phyloP scores from a whole-genome alignment of 2,329 filamentous ascomycete species.

The Trichoderma hamatum region DNA sequence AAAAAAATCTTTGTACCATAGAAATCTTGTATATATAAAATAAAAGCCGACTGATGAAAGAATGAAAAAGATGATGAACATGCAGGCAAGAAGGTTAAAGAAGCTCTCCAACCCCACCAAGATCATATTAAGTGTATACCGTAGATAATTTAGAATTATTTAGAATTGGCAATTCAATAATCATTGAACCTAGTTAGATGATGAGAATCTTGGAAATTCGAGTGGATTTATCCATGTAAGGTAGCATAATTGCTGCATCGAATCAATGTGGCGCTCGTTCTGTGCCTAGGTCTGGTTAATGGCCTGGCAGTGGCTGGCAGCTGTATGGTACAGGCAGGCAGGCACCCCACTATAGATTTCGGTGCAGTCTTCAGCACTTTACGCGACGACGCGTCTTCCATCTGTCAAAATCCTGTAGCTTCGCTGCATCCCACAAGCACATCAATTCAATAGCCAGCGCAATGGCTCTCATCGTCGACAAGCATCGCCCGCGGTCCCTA shows the following conservation, averaged over 20 bases:
- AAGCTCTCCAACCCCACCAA: not conserved
- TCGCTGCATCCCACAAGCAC: not conserved
- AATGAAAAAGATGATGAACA: not conserved
- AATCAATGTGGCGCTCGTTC: not conserved
- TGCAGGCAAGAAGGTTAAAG: not conserved
- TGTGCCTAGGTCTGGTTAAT: not conserved
- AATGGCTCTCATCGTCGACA: conserved; percentile 73
- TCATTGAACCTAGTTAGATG: not conserved
- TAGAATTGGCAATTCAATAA: not conserved
- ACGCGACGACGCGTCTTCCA: conserved; percentile 44
- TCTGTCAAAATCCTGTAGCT: conserved; percentile 13
- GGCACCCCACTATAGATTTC: conserved; percentile 8
- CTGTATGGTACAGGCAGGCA: not conserved
- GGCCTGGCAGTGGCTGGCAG: not conserved
- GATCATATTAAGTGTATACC: not conserved
- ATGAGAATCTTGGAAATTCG: not conserved
- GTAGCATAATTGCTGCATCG: not conserved
- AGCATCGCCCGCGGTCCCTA: conserved; percentile 72
- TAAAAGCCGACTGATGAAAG: conserved; percentile 32
- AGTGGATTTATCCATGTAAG: not conserved
- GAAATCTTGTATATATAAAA: conserved; percentile 29
- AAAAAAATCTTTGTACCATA: conserved; percentile 20
- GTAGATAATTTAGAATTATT: not conserved
- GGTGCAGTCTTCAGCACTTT: conserved; percentile 37
- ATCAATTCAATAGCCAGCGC: conserved; percentile 25